Conservation (phyloP, 148 eudicot genomes). For the Pharnaceum exiguum region DNA sequence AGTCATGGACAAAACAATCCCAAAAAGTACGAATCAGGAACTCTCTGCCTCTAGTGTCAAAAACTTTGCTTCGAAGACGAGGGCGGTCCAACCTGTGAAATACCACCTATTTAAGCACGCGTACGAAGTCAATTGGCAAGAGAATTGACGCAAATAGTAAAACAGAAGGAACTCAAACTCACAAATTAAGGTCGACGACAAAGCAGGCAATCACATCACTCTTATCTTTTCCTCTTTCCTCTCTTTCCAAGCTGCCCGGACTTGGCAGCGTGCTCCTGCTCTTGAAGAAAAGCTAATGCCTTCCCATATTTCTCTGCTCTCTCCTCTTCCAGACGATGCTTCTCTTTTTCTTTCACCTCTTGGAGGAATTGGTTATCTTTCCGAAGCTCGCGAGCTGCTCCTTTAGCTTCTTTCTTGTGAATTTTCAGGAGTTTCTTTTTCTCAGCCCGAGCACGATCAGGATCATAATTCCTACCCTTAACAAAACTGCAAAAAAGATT, state of each 20-base stretch:
- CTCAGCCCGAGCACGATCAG: constrained; percentile 83
- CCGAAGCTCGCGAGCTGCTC: constrained; percentile 73
- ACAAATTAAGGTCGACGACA: background rate
- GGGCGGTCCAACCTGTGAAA: too few species aligned
- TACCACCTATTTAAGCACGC: too few species aligned
- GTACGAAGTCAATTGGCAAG: too few species aligned
- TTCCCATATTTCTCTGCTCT: constrained; percentile 67
- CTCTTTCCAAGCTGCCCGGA: constrained; percentile 95
- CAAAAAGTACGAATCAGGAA: too few species aligned
- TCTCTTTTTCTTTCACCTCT: constrained; percentile 60
- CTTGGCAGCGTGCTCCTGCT: constrained; percentile 86
- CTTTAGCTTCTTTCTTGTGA: constrained; percentile 51
- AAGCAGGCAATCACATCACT: too few species aligned
- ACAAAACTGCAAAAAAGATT: constrained; percentile 52
- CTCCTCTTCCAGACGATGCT: constrained; percentile 54
- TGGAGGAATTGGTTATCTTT: constrained; percentile 77
- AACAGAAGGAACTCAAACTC: background rate
- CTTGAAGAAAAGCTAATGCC: constrained; percentile 80
- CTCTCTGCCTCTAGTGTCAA: too few species aligned
- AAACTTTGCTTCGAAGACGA: too few species aligned
- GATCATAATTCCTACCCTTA: constrained; percentile 90
- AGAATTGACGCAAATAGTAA: too few species aligned
- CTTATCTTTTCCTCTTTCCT: constrained; percentile 47
- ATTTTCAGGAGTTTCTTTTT: constrained; percentile 45
- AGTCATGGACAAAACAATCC: too few species aligned